Evolutionary conservation across 306 rosid species (phyloP), one percentile per base, ranked within the genome.

Genomic region (Cucurbita ficifolia): DNA sequence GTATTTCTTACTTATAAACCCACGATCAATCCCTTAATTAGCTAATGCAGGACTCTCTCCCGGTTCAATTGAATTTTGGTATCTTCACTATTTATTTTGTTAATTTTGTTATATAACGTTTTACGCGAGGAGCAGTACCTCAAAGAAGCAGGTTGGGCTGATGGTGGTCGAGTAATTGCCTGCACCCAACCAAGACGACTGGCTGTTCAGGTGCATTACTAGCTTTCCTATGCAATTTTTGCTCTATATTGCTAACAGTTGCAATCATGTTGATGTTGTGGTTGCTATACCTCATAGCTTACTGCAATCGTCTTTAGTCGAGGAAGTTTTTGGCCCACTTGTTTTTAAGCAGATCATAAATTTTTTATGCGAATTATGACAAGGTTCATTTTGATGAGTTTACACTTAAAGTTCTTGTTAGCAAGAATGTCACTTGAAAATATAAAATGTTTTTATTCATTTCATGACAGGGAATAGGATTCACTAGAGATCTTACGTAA

Each of bases 171-270:
- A 50, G 73, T 88, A 36, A 85, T 93, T 33, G 98, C 92, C 54
- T 93, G 98, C 75, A 93, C 98, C 73, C 98, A 90, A 78, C 98
- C 98, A 24, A 81, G 98, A 76, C 79, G 98, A 67, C 77, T 93
- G 43, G 98, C 98, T 62, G 98, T 93, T 39, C 98, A 92, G 96
- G 98, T 88, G 52, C 24, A n/a, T 71, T 60, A 11, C 63, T 70
- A 51, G 19, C 65, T 42, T 24, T 58, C 42, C 38, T 9, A 59
- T 59, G 18, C 42, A n/a, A 4, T n/a, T 63, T 38, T 40, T 40
- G 50, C 51, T 60, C 16, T 62, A 14, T 62, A 62, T 62, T 17
- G 16, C 49, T 62, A 8, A 8, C 21, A 38, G 50, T 40, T 40
- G 50, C 70, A 4, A 40, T 40, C n/a, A 8, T 63, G 49, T 19